Evolutionary conservation across 176 grass and related monocot genomes (phyloP), one percentile per base, ranked within the genome.

Genomic region (Oryza glaberrima): DNA sequence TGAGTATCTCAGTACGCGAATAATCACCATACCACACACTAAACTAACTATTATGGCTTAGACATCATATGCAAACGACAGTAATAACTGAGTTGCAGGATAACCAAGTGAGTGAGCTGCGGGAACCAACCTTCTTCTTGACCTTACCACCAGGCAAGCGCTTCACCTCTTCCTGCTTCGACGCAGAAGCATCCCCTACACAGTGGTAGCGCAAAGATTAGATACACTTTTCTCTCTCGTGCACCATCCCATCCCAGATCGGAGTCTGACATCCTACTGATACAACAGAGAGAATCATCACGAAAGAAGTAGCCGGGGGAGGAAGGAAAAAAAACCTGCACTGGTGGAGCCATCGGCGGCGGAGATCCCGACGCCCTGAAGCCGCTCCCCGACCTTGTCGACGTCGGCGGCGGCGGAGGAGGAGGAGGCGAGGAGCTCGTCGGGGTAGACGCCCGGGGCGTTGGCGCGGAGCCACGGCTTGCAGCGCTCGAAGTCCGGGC

Each of bases 401-500:
- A 88, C 92, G 8, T 88, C 96, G 88, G 89, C 90, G 56, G 88
- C 88, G 67, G 19, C 84, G 75, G 84, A 66, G 23, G 89, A 89
- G 65, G 86, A 85, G 28, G 26, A 20, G 17, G 69, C 86, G 77
- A 90, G 17, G 46, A 94, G 92, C 23, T 93, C 88, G 67, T 92
- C 97, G 9, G 97, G 94, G 85, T 96, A 96, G 79, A 99, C 91
- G 45, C 93, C 86, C 16, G 97, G 92, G 9, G 90, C 97, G 79
- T 99, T 73, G 11, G 80, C 78, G 83, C 92, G 97, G 17, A 99
- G 94, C 97, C 97, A 99, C 43, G 90, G 97, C 79, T 99, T 99
- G 86, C 97, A 99, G 86, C 89, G 91, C 82, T 96, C 92, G 88
- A 99, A 99, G 87, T 99, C 97, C 38, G 97, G 84, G n/a, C 94